A percentile compares a stretch with the other conserved stretches of the same genome.
Evolutionary conservation across 2,329 filamentous ascomycete genomes (phyloP).

Genomic region (Verticillium dahliae): DNA sequence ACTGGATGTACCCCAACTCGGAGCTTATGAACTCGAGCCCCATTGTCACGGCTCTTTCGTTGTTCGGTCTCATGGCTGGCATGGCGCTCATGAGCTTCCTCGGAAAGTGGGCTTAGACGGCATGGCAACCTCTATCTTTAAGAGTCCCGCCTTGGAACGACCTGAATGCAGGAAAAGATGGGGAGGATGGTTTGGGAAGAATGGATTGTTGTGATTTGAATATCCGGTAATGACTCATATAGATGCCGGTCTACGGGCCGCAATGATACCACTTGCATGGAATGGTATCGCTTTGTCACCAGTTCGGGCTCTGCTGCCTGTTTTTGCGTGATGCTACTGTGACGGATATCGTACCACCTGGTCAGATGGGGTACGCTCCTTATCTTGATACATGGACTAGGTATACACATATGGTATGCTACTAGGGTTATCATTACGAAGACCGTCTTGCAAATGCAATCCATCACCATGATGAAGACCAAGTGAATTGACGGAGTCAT

Average conservation of each 20-base stretch:
- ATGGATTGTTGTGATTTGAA: neutral
- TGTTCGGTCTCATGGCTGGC: slow-evolving; percentile 51
- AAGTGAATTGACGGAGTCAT: no score
- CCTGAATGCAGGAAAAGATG: neutral
- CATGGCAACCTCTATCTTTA: neutral
- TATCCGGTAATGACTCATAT: neutral
- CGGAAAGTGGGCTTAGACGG: slow-evolving; percentile 59
- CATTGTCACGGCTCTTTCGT: slow-evolving; percentile 40
- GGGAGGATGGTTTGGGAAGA: neutral
- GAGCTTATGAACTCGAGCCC: slow-evolving; percentile 48
- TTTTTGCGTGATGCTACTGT: neutral
- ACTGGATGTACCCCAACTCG: slow-evolving; percentile 54
- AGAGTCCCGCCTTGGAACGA: neutral
- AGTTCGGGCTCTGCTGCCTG: no score
- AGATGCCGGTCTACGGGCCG: neutral
- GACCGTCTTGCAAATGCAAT: no score
- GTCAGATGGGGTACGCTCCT: no score
- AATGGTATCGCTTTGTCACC: neutral
- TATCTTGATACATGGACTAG: no score
- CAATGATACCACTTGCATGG: neutral
- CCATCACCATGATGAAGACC: no score
- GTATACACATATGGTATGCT: no score
- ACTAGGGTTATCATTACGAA: no score
- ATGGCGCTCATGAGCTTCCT: slow-evolving; percentile 65
- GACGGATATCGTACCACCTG: no score